Evolutionary conservation across 257 asterid genomes (phyloP).

Genomic region (Parsonsia alboflavescens): DNA sequence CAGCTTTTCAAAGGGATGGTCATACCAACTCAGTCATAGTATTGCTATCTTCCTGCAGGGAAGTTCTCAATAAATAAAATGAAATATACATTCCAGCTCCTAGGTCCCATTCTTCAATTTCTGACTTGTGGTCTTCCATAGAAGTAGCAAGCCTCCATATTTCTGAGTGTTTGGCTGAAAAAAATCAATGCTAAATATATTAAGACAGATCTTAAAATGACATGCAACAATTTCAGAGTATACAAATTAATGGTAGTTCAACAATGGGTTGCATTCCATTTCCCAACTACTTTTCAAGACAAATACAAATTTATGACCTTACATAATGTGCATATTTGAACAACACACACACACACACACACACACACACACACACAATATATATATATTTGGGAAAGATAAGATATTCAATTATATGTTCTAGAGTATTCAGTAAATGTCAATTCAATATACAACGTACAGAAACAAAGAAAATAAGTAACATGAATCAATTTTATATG

Average conservation of each 20-base stretch:
- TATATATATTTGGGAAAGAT: too few relatives aligned
- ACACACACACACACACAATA: background rate
- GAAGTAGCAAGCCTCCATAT: constrained; percentile 72
- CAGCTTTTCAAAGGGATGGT: constrained; percentile 13
- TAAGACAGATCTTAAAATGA: background rate
- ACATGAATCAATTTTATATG: background rate
- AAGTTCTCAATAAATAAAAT: constrained; percentile 53
- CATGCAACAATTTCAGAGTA: background rate
- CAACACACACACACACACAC: background rate
- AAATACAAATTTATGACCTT: background rate
- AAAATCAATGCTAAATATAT: constrained; percentile 15
- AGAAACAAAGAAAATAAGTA: background rate
- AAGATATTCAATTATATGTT: background rate
- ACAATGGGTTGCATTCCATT: background rate
- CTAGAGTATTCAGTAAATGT: background rate
- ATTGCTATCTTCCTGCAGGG: constrained; percentile 58
- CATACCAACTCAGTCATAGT: constrained; percentile 61
- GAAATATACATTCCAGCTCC: constrained; percentile 92
- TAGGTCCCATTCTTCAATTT: constrained; percentile 93
- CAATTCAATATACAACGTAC: background rate
- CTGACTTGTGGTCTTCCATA: constrained; percentile 80
- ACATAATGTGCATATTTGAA: background rate
- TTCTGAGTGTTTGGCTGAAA: constrained; percentile 70
- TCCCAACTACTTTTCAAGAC: background rate
- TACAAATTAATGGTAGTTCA: background rate